A percentile compares a stretch with the other conserved stretches of the same genome.
These are phyloP conservation scores for Cyclocybe cylindracea DNA, from an alignment of 768 basidiomycete species.

Conservation along the genomic window DNA sequence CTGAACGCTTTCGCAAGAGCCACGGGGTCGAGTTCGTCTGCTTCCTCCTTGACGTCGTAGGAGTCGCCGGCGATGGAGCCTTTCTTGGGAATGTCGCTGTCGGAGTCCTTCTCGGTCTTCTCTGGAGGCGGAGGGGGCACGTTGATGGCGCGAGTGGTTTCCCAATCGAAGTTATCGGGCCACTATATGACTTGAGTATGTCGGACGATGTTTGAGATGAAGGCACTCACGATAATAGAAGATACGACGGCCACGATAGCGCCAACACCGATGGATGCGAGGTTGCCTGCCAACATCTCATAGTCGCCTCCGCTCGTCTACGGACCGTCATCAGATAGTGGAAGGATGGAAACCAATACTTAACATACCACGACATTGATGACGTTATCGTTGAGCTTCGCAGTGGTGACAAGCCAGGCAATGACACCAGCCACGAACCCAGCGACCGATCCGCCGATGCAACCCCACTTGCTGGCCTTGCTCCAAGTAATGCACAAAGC, in stretches of 20 bases:
- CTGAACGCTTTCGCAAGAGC: conserved; percentile 72
- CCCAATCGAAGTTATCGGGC: conserved; percentile 85
- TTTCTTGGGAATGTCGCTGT: conserved; percentile 39
- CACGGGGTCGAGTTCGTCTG: conserved; percentile 64
- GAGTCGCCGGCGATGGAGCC: conserved; percentile 37
- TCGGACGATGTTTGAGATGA: not conserved
- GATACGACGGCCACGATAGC: conserved; percentile 69
- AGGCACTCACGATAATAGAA: conserved; percentile 59
- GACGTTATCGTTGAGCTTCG: conserved; percentile 63
- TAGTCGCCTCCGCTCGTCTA: conserved; percentile 54
- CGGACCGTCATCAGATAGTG: not conserved
- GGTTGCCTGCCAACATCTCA: conserved; percentile 86
- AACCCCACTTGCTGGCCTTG: conserved; percentile 85
- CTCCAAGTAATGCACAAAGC: conserved; percentile 85
- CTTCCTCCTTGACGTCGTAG: conserved; percentile 37
- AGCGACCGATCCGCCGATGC: conserved; percentile 67
- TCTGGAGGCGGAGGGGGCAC: conserved; percentile 16
- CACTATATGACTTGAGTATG: conserved; percentile 40
- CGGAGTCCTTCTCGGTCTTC: conserved; percentile 27
- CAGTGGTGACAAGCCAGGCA: conserved; percentile 86
- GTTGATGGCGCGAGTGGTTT: conserved; percentile 79
- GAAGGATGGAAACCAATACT: not conserved
- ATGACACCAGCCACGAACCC: conserved; percentile 73
- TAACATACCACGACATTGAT: conserved; percentile 60
- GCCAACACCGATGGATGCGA: conserved; percentile 82